A percentile compares a stretch with the other conserved stretches of the same genome.
phyloP scores from a whole-genome alignment of 345 rosid species.

The Cardiospermum halicacabum region DNA sequence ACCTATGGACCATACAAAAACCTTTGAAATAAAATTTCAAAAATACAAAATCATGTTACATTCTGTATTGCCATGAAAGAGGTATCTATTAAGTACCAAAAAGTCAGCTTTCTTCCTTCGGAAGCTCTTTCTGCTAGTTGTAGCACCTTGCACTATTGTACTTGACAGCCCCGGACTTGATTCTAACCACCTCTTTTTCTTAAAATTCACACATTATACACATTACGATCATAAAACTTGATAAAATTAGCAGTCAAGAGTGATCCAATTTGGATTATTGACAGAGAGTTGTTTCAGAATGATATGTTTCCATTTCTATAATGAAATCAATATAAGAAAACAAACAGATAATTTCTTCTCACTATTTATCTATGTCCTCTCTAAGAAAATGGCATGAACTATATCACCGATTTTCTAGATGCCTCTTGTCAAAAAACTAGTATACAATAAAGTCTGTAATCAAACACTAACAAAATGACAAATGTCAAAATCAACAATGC shows the following conservation, averaged over 20 bases:
- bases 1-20: background rate
- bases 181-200: background rate
- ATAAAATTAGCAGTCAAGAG: too few relatives aligned
- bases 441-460: background rate
- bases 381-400: too few relatives aligned
- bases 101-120: background rate
- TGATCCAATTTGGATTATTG: too few relatives aligned
- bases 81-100: background rate
- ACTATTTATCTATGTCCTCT: too few relatives aligned
- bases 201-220: background rate
- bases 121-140: background rate
- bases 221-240: background rate
- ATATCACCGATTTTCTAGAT: background rate
- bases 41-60: background rate
- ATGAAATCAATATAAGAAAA: too few relatives aligned
- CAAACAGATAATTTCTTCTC: too few relatives aligned
- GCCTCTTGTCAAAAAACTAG: background rate
- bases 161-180: background rate
- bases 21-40: background rate
- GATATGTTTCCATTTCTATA: too few relatives aligned
- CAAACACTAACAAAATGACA: background rate
- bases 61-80: background rate
- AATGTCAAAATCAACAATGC: background rate
- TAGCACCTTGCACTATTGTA: slow-evolving; percentile 7
- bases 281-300: too few relatives aligned